Conservation (phyloP, 179 eudicot species). For the Camellia oleifera region DNA sequence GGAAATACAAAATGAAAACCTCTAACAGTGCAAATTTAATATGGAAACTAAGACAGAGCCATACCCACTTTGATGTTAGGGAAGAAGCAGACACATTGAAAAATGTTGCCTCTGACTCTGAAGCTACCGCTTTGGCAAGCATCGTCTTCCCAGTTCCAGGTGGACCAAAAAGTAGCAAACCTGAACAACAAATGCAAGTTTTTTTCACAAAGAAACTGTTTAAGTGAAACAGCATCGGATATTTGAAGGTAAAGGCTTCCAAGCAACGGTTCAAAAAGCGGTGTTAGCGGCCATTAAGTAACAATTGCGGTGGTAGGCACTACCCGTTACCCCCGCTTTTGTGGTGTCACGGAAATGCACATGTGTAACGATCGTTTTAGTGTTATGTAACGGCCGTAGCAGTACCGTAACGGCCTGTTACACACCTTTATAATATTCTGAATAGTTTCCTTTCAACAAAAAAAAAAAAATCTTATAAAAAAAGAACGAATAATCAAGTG, state of each 20-base stretch:
- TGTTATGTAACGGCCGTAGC: no score
- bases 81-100: constrained; percentile 96
- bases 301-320: no score
- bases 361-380: no score
- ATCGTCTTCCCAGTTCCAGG: constrained; percentile 99
- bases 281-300: no score
- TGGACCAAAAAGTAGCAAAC: constrained; percentile 97
- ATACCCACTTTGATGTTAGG: constrained; percentile 96
- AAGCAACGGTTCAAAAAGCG: no score
- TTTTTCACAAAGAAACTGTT: not conserved
- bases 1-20: constrained; percentile 15
- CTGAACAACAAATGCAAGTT: constrained; percentile 36
- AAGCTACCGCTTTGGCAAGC: constrained; percentile 99
- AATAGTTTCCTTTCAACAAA: no score
- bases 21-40: not conserved
- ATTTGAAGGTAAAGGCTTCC: constrained; percentile 1
- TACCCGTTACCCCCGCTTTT: no score
- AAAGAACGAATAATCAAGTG: no score
- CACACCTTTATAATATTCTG: no score
- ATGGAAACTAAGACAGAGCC: constrained; percentile 24
- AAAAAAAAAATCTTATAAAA: no score
- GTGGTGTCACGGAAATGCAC: no score
- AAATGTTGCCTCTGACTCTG: constrained; percentile 90
- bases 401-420: no score
- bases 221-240: not conserved